Evolutionary conservation across 345 rosid species (phyloP).

Genomic region (Pistacia atlantica): DNA sequence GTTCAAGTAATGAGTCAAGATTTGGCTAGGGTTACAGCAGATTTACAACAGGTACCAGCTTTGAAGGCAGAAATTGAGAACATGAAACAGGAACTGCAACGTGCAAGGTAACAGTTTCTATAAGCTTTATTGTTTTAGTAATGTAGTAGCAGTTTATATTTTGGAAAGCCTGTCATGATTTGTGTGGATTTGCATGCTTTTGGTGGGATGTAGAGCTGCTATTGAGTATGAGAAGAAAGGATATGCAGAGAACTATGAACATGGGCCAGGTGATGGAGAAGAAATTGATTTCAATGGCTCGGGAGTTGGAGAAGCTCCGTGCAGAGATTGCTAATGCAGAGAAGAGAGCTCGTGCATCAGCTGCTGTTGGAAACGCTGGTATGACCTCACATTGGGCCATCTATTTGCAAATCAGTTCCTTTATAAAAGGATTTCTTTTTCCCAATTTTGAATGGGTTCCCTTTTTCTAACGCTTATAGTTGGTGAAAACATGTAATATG

Average conservation of each 20-base stretch:
- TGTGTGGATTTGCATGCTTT: conserved; percentile 6
- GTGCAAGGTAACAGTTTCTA: conserved; percentile 58
- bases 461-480: not conserved
- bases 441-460: not conserved
- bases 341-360: conserved; percentile 62
- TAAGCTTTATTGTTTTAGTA: not conserved
- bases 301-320: conserved; percentile 92
- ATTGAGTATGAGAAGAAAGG: conserved; percentile 96
- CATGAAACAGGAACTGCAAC: conserved; percentile 88
- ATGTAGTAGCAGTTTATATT: not conserved
- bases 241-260: conserved; percentile 93
- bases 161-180: conserved; percentile 1
- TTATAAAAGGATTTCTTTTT: not conserved
- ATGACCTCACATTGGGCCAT: conserved; percentile 9
- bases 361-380: conserved; percentile 61
- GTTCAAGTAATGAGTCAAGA: conserved; percentile 73
- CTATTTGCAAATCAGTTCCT: not conserved
- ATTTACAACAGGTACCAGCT: conserved; percentile 73
- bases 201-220: conserved; percentile 59
- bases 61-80: conserved; percentile 75
- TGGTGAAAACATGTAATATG: not conserved
- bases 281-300: conserved; percentile 87
- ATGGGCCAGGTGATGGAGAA: conserved; percentile 93
- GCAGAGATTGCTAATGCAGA: conserved; percentile 92
- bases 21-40: conserved; percentile 65